Evolutionary conservation across 441 rosid genomes (phyloP), one percentile per base, ranked within the genome.

Genomic region (Gossypium trilobum): DNA sequence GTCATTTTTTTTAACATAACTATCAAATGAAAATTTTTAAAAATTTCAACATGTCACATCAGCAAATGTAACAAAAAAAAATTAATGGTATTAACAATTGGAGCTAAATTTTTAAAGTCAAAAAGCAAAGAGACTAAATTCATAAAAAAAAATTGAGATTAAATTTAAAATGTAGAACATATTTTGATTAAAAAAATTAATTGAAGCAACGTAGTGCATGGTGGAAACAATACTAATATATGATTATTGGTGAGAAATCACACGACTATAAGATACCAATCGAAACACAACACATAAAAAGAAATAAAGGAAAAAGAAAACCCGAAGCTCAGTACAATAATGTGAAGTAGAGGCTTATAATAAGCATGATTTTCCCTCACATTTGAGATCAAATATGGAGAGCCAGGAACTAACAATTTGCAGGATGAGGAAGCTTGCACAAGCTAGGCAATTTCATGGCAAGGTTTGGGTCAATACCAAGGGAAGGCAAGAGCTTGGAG

Each of bases 381-480:
- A 54, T 54, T 54, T 54, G 17, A n/a, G 55, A 44, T 44, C 50
- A 44, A 2, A 2, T 11, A 44, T 44, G 51, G 51, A 10, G 13
- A 44, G 16, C 56, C 8, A 20, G 22, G 48, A 9, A 17, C 46
- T 81, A 84, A 86, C 86, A 84, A 1, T 62, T 72, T 19, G 82
- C 72, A 3, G 78, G 79, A 17, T 46, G 68, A 74, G 87, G 85
- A 46, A 85, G 79, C 19, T 72, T 73, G 79, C 91, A 84, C 79
- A 82, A 80, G 29, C 36, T 60, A 10, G 87, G 91, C 33, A 87
- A 84, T 74, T 84, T 79, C 75, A 84, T 11, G 33, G 83, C 87
- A 8, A 87, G 88, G 0, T 82, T 77, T 0, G 82, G 84, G 42
- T 85, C 86, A 23, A 85, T 81, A 0, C 87, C 86, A 22, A 82